Evolutionary conservation across 2,329 filamentous ascomycete genomes (phyloP), one percentile per base, ranked within the genome.

Genomic region (Alternaria tenuissima): DNA sequence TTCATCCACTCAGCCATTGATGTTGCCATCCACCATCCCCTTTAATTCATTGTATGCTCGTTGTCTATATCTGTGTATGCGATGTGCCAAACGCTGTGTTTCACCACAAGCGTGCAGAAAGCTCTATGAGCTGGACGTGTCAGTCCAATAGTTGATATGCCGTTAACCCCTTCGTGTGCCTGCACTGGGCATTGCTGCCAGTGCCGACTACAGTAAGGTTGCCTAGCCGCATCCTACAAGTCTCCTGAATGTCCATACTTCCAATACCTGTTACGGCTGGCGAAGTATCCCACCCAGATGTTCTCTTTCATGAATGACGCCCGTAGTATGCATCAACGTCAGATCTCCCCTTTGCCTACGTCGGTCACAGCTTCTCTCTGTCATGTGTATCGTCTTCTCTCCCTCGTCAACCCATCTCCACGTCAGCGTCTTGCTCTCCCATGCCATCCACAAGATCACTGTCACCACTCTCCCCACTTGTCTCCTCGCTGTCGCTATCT

Each of bases 401-500:
- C 18, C 39, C 12, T 24, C 22, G n/a, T 62, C 62, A 59, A 5
- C 46, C 52, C 62, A 64, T 64, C n/a, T 62, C 42, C 18, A 62
- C 47, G 20, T 64, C 56, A 8, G 30, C 56, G 30, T 55, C 51
- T 12, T 39, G 43, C 14, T 49, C 53, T 16, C 32, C 34, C 18
- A n/a, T 39, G 7, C 20, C 51, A 52, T 61, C 58, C n/a, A 61
- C 24, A 7, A 57, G 16, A 36, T 61, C 58, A 18, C 58, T 61
- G 7, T 52, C 58, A 3, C 49, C 54, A 28, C 59, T 52, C 18
- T 49, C 52, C 5, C 49, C 54, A 16, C 59, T 52, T 22, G 34
- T 49, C 24, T 56, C 52, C 42, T 56, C 51, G 28, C 55, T 59
- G 34, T 71, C 67, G 24, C 64, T 65, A 30, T 71, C 69, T 47